Base-by-base conservation (phyloP, 2,329 filamentous ascomycete genomes). In the Hypomyces perniciosus region DNA sequence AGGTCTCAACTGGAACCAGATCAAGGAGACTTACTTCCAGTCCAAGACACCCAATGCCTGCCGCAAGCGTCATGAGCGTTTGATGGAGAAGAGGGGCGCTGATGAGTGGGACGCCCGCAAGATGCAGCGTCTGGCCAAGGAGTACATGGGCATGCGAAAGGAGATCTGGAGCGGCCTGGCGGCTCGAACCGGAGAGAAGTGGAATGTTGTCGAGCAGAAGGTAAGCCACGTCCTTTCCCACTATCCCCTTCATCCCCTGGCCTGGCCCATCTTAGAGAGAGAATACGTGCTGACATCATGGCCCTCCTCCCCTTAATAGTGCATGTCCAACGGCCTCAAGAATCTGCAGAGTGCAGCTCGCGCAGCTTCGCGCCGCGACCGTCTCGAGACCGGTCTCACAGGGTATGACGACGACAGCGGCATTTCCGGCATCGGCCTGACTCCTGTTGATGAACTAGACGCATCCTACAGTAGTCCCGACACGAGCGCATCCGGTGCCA, bases 51-150 rank as follows among this genome's bases (percentile, higher is more conserved):
- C 85, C 52, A 93, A 93, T 65, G 90, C 90, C 13, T 95, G 90
- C 70, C 87, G 90, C 57, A 95, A 95, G 72, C 82, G 90, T 50
- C 89, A 95, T 62, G 90, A 95, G 70, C 79, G 90, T 38, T 72
- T 95, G 57, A 84, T 92, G 76, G 86, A 92, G 70, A 82, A 85
- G 57, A 78, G 77, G 64, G 83, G 84, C 52, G 80, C 83, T 44
- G 85, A 89, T 60, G 86, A 91, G 61, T 93, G 88, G 85, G 87
- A 92, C 61, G 79, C 79, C 20, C 75, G 84, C 58, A 88, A 88
- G 72, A 74, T 91, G 27, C 86, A 92, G 65, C 75, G 77, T 8
- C 73, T 95, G 38, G 86, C 88, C 35, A 81, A 80, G 65, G 85
- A 87, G 64, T 95, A 95, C 69, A 88, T 90, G 80, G 77, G 77